Evolutionary conservation across 352 stramenopile species (phyloP), one percentile per base, ranked within the genome.

Genomic region (Globisporangium alternatum): DNA sequence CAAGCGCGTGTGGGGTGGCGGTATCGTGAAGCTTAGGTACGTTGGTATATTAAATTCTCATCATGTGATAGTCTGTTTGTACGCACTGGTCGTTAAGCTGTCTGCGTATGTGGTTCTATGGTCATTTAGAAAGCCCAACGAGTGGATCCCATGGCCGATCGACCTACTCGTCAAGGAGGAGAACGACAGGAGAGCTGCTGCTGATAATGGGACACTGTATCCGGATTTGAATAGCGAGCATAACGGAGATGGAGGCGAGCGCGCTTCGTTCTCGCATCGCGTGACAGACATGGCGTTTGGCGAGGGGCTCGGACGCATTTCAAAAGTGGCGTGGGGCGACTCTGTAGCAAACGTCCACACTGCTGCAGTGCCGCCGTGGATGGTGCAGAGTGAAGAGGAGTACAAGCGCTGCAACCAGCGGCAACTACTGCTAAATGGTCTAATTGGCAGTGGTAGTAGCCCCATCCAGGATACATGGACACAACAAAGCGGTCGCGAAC

Each of bases 381-480:
- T 93, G 79, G 82, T 91, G 41, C 59, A 76, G 31, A 79, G 64
- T 0, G 83, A 89, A 65, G 80, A 90, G 41, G 85, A 90, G 41
- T 91, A 93, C 73, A 84, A 80, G 58, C 66, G 72, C 5, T 80
- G 72, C 56, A 91, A 91, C 47, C 56, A 60, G 25, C 67, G 75
- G n/a, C 61, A 74, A 25, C 17, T 35, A 28, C 10, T 57, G 37
- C 10, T 22, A 3, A 8, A 22, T 37, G n/a, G 5, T 39, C 9
- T 13, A n/a, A 44, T 13, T 21, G 56, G 39, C 12, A 15, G 2
- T 21, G 13, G 49, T 22, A n/a, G 35, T 35, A 35, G n/a, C n/a
- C n/a, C n/a, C 7, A 25, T 25, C 49, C 49, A 56, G 28, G 13
- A 31, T 56, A 37, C 31, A 25, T 56, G 28, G 49, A 56, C 49